Percentiles rank a stretch among this genome's conserved stretches.
Evolutionary conservation across 805 yeast genomes (phyloP).

Genomic region (Cyberlindnera samutprakarnensis): DNA sequence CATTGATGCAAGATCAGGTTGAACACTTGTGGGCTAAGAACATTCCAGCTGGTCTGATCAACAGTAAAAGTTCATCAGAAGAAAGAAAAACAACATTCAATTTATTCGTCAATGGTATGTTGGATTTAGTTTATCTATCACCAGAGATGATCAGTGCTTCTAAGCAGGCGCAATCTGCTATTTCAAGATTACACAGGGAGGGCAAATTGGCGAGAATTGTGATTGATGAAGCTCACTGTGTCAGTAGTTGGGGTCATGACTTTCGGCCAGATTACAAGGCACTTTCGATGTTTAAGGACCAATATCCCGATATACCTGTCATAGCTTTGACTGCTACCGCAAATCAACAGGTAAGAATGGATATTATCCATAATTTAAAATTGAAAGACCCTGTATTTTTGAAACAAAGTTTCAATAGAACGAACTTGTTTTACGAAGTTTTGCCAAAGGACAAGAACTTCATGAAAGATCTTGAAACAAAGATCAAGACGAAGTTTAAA

Average conservation of each 20-base stretch:
- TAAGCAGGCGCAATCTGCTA: slow-evolving; percentile 54
- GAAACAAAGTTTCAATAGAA: slow-evolving; percentile 88
- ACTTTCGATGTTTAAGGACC: slow-evolving; percentile 60
- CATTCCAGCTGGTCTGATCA: slow-evolving; percentile 82
- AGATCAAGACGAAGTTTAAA: slow-evolving; percentile 42
- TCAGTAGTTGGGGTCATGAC: slow-evolving; percentile 98
- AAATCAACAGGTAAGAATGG: slow-evolving; percentile 79
- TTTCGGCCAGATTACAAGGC: slow-evolving; percentile 93
- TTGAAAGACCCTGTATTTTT: slow-evolving; percentile 55
- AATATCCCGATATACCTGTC: slow-evolving; percentile 75
- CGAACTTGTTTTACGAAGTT: slow-evolving; percentile 76
- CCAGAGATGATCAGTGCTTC: slow-evolving; percentile 92
- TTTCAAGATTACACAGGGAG: slow-evolving; percentile 46
- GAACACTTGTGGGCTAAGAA: slow-evolving; percentile 61
- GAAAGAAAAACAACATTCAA: slow-evolving; percentile 59
- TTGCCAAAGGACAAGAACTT: slow-evolving; percentile 50
- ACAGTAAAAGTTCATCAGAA: slow-evolving; percentile 59
- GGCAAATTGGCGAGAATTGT: slow-evolving; percentile 73
- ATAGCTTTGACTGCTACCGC: slow-evolving; percentile 99
- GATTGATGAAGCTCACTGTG: slow-evolving; percentile 97
- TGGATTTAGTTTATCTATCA: slow-evolving; percentile 78
- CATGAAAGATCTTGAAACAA: slow-evolving; percentile 50
- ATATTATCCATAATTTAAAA: slow-evolving; percentile 72
- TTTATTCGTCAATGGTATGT: slow-evolving; percentile 52
- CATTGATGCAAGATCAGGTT: slow-evolving; percentile 97